Conservation (phyloP, 371 early-diverging fungal genomes). For the Mucor lusitanicus region DNA sequence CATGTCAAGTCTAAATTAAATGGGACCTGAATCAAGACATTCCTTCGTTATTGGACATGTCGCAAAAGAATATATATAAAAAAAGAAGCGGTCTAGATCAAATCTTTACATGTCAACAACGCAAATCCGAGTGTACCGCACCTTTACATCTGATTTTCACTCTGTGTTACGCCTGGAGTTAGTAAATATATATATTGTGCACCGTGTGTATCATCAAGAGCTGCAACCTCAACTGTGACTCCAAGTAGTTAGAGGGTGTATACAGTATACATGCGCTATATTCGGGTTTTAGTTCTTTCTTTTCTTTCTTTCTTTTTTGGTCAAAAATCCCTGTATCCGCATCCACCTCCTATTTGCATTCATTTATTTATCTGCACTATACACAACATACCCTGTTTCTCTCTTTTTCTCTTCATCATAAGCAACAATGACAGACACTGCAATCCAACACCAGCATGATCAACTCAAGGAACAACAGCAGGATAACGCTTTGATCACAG, state of each 20-base stretch:
- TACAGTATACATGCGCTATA: too few species aligned
- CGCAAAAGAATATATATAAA: background rate
- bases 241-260: background rate
- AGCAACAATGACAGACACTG: background rate
- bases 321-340: background rate
- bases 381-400: background rate
- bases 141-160: background rate
- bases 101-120: background rate
- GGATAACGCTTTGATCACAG: constrained; percentile 4
- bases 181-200: background rate
- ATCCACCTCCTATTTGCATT: background rate
- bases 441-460: background rate
- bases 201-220: background rate
- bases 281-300: background rate
- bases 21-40: background rate
- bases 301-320: background rate
- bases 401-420: background rate
- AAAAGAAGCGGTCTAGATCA: background rate
- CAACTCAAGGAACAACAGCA: background rate
- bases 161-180: background rate
- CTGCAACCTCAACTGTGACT: background rate
- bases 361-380: background rate
- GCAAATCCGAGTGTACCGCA: background rate
- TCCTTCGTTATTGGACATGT: background rate
- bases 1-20: background rate